A percentile compares a stretch with the other conserved stretches of the same genome.
Conservation (phyloP, 148 eudicot species). For the Dianthus caryophyllus region DNA sequence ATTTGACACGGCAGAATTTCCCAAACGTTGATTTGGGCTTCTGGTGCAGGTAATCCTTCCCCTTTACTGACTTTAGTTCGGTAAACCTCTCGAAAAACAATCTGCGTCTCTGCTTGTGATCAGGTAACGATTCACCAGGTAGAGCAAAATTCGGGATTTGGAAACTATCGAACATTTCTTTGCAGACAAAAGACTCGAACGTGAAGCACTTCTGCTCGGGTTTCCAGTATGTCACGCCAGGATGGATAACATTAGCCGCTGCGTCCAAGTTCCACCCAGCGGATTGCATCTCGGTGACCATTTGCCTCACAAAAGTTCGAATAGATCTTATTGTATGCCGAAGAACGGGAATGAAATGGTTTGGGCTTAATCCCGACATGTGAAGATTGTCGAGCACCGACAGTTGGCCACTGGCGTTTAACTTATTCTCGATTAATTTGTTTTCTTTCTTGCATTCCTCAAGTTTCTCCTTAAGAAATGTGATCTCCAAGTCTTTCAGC, state of each 20-base stretch:
- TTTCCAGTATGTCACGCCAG: constrained; percentile 52
- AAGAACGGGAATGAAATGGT: constrained; percentile 54
- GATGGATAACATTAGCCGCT: constrained; percentile 63
- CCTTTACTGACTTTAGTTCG: constrained; percentile 51
- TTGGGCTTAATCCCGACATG: constrained; percentile 52
- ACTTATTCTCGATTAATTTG: constrained; percentile 55
- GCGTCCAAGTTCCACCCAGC: constrained; percentile 76
- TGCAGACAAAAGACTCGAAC: constrained; percentile 78
- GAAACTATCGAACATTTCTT: constrained; percentile 81
- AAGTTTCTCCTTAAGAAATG: constrained; percentile 58
- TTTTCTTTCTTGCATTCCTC: constrained; percentile 63
- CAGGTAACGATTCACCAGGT: constrained; percentile 37
- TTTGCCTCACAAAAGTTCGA: constrained; percentile 51
- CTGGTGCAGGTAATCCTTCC: constrained; percentile 54
- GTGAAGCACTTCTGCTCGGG: constrained; percentile 53
- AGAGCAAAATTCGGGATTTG: constrained; percentile 43
- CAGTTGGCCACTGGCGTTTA: constrained; percentile 66
- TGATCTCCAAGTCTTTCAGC: constrained; percentile 72
- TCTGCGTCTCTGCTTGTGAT: constrained; percentile 29
- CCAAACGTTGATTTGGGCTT: constrained; percentile 75
- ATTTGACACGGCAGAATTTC: constrained; percentile 63
- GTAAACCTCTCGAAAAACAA: constrained; percentile 66
- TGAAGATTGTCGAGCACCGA: constrained; percentile 51
- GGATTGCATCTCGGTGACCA: constrained; percentile 63
- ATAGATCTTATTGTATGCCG: constrained; percentile 57